These are phyloP conservation scores for Alectoria sarmentosa DNA, from an alignment of 495 filamentous ascomycete species.

Conservation along the genomic window DNA sequence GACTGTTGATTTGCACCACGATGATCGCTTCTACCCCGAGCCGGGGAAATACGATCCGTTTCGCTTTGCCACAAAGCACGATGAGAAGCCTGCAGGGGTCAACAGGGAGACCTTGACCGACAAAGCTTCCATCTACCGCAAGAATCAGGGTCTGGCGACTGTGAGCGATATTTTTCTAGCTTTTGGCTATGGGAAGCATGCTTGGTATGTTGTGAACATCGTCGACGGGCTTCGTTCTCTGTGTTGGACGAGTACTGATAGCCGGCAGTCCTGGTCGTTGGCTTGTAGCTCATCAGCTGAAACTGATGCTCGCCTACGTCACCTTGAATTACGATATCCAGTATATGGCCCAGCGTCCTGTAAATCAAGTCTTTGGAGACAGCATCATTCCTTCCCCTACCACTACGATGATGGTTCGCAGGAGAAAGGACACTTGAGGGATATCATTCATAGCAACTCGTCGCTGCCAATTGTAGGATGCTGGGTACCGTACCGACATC, in stretches of 20 bases:
- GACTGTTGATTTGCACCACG: conserved; percentile 20
- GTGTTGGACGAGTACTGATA: not conserved
- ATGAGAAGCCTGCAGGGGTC: not conserved
- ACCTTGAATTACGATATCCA: conserved; percentile 24
- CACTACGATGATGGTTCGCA: not conserved
- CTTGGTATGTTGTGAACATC: conserved; percentile 20
- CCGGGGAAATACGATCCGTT: conserved; percentile 23
- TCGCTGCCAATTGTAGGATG: not conserved
- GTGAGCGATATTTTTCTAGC: conserved; percentile 21
- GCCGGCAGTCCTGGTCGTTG: conserved; percentile 23
- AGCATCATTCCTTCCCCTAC: conserved; percentile 6
- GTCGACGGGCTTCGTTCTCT: not conserved
- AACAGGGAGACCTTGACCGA: not conserved
- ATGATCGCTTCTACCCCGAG: conserved; percentile 26
- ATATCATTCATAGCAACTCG: not conserved
- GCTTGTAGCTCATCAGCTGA: conserved; percentile 23
- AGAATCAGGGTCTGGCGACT: conserved; percentile 5
- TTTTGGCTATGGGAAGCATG: conserved; percentile 22
- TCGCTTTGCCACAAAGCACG: conserved; percentile 11
- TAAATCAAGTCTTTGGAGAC: conserved; percentile 7
- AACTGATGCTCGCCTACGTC: conserved; percentile 26
- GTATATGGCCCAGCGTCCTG: conserved; percentile 11
- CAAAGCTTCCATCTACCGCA: not conserved
- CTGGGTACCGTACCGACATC: not conserved
- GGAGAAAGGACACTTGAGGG: not conserved